Percentiles rank a stretch among this genome's conserved stretches.
Evolutionary conservation across 2,329 filamentous ascomycete species (phyloP).

Genomic region (Fusarium ramigenum): DNA sequence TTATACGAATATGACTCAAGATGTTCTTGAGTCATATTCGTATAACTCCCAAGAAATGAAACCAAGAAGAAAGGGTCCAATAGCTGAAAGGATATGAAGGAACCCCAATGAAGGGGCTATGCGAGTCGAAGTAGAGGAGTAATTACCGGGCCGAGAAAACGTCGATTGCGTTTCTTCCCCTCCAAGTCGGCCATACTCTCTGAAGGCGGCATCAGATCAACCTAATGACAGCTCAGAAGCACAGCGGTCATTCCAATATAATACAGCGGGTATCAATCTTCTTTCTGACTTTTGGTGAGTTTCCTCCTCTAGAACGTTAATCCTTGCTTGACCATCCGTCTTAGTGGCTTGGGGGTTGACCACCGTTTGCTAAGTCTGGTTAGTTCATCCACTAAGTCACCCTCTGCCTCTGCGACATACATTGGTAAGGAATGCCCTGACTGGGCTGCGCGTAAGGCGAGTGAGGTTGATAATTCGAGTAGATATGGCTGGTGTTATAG

Average conservation of each 20-base stretch:
- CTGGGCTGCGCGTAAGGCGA: slow-evolving; percentile 67
- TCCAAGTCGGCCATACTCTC: neutral
- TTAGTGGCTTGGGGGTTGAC: slow-evolving; percentile 49
- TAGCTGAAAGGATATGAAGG: slow-evolving; percentile 5
- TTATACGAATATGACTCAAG: too few relatives aligned
- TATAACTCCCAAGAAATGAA: slow-evolving; percentile 41
- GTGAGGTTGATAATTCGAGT: slow-evolving; percentile 66
- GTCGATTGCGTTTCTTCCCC: neutral
- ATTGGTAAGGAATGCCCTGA: slow-evolving; percentile 69
- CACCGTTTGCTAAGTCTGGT: slow-evolving; percentile 46
- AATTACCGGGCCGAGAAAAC: slow-evolving; percentile 21
- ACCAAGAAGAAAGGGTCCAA: slow-evolving; percentile 25
- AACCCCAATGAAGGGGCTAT: neutral
- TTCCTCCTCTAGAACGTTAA: slow-evolving; percentile 41
- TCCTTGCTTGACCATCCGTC: slow-evolving; percentile 19
- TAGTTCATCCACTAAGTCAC: slow-evolving; percentile 25
- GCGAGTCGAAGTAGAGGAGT: slow-evolving; percentile 22
- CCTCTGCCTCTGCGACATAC: slow-evolving; percentile 50
- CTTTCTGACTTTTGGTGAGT: slow-evolving; percentile 42
- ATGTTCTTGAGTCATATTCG: slow-evolving; percentile 38
- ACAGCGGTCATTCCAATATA: slow-evolving; percentile 36
- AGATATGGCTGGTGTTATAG: slow-evolving; percentile 64
- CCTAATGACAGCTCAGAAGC: neutral
- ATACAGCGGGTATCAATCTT: slow-evolving; percentile 43
- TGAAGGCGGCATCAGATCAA: neutral